These are phyloP conservation scores for Hypoxylon cercidicola DNA, from an alignment of 495 filamentous ascomycete genomes.

Conservation along the genomic window DNA sequence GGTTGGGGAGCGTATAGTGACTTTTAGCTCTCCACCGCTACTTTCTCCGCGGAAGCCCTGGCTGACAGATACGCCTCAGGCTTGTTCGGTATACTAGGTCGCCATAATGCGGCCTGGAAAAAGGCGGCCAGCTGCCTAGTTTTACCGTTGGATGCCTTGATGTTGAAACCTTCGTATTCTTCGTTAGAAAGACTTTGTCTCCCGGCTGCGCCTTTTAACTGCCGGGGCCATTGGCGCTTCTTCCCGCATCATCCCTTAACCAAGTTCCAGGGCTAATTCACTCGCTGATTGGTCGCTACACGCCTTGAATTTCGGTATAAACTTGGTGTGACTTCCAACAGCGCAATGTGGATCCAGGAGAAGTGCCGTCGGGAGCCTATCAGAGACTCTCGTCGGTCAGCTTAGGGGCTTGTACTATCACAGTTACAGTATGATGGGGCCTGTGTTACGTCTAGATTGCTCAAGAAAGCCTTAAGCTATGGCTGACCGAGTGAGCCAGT, in stretches of 20 bases:
- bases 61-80: slow-evolving; percentile 32
- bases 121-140: slow-evolving; percentile 27
- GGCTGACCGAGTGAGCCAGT: neutral
- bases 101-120: slow-evolving; percentile 14
- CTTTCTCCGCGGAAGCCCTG: slow-evolving; percentile 8
- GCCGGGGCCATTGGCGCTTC: slow-evolving; percentile 3
- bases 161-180: neutral
- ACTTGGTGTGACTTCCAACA: slow-evolving; percentile 7
- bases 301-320: slow-evolving; percentile 25
- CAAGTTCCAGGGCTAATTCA: slow-evolving; percentile 1
- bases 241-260: neutral
- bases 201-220: slow-evolving; percentile 2
- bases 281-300: neutral
- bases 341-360: neutral
- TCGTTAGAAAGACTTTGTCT: neutral
- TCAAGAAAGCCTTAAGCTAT: slow-evolving; percentile 1
- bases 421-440: slow-evolving; percentile 1
- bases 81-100: slow-evolving; percentile 6
- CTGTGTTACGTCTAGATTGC: slow-evolving; percentile 2
- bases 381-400: neutral
- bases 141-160: slow-evolving; percentile 15
- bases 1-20: neutral
- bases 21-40: slow-evolving; percentile 23
- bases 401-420: slow-evolving; percentile 1
- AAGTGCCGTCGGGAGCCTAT: slow-evolving; percentile 4